These are phyloP conservation scores for Acer yangbiense DNA, from an alignment of 345 rosid genomes.

Conservation along the genomic window DNA sequence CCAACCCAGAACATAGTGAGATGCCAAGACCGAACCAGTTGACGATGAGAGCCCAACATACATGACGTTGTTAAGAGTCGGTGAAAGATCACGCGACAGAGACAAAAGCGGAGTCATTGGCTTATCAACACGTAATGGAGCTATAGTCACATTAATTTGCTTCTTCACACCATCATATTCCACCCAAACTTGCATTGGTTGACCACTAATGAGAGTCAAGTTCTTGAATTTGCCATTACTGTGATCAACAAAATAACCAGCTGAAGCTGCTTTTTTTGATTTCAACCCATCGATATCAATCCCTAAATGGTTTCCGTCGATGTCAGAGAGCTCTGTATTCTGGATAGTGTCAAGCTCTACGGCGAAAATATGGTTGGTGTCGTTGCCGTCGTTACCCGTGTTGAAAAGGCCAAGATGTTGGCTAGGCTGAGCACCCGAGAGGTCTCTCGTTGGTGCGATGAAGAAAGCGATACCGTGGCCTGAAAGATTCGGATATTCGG, in stretches of 20 bases:
- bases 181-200: conserved; percentile 49
- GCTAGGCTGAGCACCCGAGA: conserved; percentile 37
- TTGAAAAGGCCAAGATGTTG: conserved; percentile 56
- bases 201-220: conserved; percentile 35
- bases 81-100: conserved; percentile 39
- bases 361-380: conserved; percentile 51
- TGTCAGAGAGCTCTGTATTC: conserved; percentile 41
- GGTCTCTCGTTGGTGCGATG: conserved; percentile 45
- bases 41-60: conserved; percentile 75
- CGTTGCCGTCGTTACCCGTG: conserved; percentile 32
- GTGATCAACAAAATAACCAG: conserved; percentile 39
- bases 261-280: conserved; percentile 37
- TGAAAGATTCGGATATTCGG: conserved; percentile 27
- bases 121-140: conserved; percentile 33
- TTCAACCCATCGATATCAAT: conserved; percentile 49
- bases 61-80: conserved; percentile 36
- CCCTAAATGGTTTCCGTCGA: conserved; percentile 61
- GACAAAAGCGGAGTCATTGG: conserved; percentile 56
- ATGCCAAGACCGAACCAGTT: conserved; percentile 41
- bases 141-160: conserved; percentile 39
- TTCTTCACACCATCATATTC: conserved; percentile 42
- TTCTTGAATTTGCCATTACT: conserved; percentile 10
- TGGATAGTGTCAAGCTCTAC: conserved; percentile 55
- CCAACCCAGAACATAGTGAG: conserved; percentile 72
- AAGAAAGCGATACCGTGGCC: conserved; percentile 63